phyloP scores from a whole-genome alignment of 2,329 filamentous ascomycete genomes.

The Nannizzia gypsea region DNA sequence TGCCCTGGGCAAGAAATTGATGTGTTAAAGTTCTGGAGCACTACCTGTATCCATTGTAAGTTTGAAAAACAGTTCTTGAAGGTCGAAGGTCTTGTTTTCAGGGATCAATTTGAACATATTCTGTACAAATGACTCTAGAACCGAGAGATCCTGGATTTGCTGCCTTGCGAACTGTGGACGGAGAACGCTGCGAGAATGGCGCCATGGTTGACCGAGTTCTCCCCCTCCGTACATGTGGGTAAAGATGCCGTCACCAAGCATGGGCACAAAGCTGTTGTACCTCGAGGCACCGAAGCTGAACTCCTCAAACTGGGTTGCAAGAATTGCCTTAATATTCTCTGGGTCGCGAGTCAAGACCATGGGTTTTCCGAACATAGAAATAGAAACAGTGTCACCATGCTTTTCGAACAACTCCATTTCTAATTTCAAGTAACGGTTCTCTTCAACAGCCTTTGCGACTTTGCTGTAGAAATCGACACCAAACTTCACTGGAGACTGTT shows the following conservation, averaged over 20 bases:
- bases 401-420: constrained; percentile 6
- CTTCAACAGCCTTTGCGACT: constrained; percentile 2
- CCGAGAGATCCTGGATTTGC: constrained; percentile 66
- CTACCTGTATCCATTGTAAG: constrained; percentile 55
- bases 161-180: constrained; percentile 79
- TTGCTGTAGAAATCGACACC: constrained; percentile 7
- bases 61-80: constrained; percentile 70
- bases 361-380: constrained; percentile 12
- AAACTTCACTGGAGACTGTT: constrained; percentile 6
- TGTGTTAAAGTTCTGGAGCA: background rate
- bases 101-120: constrained; percentile 56
- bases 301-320: constrained; percentile 73
- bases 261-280: constrained; percentile 45
- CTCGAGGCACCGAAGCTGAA: constrained; percentile 62
- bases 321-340: constrained; percentile 79
- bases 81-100: constrained; percentile 48
- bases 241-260: constrained; percentile 37
- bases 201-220: constrained; percentile 54
- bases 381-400: constrained; percentile 8
- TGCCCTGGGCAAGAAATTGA: background rate
- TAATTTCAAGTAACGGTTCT: constrained; percentile 6
- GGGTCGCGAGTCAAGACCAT: constrained; percentile 66
- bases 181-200: constrained; percentile 66
- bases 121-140: constrained; percentile 68
- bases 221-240: constrained; percentile 15